Evolutionary conservation across 2,329 filamentous ascomycete species (phyloP).

Genomic region (Dryadomyces sulphureus): DNA sequence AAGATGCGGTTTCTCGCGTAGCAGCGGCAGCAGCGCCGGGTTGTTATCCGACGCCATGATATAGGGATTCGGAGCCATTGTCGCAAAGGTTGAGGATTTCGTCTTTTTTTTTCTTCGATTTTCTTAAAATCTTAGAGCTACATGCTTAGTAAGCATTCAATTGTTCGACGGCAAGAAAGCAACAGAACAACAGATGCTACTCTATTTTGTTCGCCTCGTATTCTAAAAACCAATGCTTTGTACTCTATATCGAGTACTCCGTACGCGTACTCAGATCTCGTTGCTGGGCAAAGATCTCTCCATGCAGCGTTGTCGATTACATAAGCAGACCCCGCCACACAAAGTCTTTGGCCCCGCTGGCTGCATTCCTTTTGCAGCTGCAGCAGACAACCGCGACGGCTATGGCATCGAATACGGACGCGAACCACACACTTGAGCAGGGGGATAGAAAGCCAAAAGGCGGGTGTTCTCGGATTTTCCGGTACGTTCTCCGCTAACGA

Average conservation of each 20-base stretch:
- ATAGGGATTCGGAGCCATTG: conserved; percentile 47
- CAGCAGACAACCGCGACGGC: not conserved
- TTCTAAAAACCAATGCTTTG: too few species aligned
- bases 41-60: conserved; percentile 74
- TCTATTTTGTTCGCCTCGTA: too few species aligned
- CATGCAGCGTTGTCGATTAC: not conserved
- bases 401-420: not conserved
- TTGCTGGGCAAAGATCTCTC: too few species aligned
- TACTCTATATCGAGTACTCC: too few species aligned
- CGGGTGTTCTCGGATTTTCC: not conserved
- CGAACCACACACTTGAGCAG: not conserved
- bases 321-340: not conserved
- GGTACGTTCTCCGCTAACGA: too few species aligned
- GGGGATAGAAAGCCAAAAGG: not conserved
- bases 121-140: too few species aligned
- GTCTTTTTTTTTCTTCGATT: too few species aligned
- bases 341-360: not conserved
- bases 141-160: too few species aligned
- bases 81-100: too few species aligned
- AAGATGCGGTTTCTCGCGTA: conserved; percentile 59
- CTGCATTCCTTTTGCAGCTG: not conserved
- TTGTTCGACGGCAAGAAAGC: too few species aligned
- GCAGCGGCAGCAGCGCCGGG: conserved; percentile 54
- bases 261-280: too few species aligned
- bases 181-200: too few species aligned